A percentile compares a stretch with the other conserved stretches of the same genome.
phyloP scores from a whole-genome alignment of 2,329 filamentous ascomycete genomes.

The Acrodontium crateriforme region DNA sequence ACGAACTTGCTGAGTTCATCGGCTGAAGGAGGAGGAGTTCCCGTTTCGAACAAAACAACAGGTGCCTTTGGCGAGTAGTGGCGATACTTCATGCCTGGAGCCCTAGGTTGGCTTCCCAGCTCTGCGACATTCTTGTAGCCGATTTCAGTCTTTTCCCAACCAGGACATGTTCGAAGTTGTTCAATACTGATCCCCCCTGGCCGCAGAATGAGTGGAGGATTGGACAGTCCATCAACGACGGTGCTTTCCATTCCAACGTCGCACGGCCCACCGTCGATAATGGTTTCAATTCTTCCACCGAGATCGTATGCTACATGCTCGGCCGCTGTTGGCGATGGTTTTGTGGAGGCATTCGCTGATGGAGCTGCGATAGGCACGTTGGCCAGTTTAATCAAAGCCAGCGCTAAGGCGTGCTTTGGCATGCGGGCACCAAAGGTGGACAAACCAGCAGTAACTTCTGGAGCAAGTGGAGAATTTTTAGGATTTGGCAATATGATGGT shows the following conservation, averaged over 20 bases:
- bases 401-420: slow-evolving; percentile 71
- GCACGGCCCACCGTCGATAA: slow-evolving; percentile 79
- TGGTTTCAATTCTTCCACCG: slow-evolving; percentile 65
- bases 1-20: slow-evolving; percentile 19
- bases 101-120: slow-evolving; percentile 53
- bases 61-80: slow-evolving; percentile 88
- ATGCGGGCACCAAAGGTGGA: slow-evolving; percentile 80
- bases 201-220: slow-evolving; percentile 67
- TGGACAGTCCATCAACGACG: slow-evolving; percentile 77
- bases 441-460: slow-evolving; percentile 83
- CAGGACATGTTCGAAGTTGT: slow-evolving; percentile 55
- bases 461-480: slow-evolving; percentile 54
- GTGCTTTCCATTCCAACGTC: slow-evolving; percentile 90
- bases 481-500: slow-evolving; percentile 80
- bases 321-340: slow-evolving; percentile 80
- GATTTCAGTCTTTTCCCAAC: slow-evolving; percentile 67
- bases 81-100: slow-evolving; percentile 97
- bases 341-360: slow-evolving; percentile 87
- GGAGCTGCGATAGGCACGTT: slow-evolving; percentile 75
- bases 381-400: slow-evolving; percentile 69
- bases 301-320: slow-evolving; percentile 82
- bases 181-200: slow-evolving; percentile 82
- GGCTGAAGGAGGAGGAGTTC: slow-evolving; percentile 16
- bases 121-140: slow-evolving; percentile 69
- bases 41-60: slow-evolving; percentile 55